These are phyloP conservation scores for Plasmodium vivax DNA, from an alignment of 169 alveolate genomes.

Conservation along the genomic window DNA sequence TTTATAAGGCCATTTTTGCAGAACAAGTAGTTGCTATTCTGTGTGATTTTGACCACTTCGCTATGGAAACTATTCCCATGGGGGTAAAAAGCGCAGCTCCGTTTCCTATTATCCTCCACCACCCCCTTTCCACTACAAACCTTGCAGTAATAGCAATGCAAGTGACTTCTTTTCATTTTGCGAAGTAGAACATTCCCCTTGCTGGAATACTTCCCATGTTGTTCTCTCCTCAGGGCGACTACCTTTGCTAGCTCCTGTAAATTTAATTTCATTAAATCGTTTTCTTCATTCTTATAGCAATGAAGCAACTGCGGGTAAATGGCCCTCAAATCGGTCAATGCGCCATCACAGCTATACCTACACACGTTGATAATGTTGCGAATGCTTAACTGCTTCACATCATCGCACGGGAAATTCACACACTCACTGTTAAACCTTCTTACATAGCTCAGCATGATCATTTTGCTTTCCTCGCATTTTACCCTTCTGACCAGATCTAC, in stretches of 20 bases:
- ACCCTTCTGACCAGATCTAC: constrained; percentile 18
- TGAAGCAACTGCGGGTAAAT: not conserved
- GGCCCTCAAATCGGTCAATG: not conserved
- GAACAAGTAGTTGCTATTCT: not conserved
- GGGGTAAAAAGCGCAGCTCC: not conserved
- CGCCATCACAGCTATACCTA: not conserved
- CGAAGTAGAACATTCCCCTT: not conserved
- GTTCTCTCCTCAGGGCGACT: not conserved
- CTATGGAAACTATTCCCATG: not conserved
- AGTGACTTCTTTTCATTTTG: not conserved
- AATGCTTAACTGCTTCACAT: constrained; percentile 30
- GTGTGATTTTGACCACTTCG: not conserved
- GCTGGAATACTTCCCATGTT: not conserved
- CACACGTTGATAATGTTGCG: constrained; percentile 20
- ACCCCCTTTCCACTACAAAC: not conserved
- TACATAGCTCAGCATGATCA: not conserved
- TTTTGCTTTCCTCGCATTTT: not conserved
- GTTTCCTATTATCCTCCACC: not conserved
- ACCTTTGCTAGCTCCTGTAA: not conserved
- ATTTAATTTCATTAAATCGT: not conserved
- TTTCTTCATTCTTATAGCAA: not conserved
- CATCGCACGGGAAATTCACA: not conserved
- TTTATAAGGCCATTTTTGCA: not conserved
- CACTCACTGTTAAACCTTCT: not conserved
- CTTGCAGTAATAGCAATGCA: constrained; percentile 5